Conservation (phyloP, 208 protist species). For the Leishmania gerbilli region DNA sequence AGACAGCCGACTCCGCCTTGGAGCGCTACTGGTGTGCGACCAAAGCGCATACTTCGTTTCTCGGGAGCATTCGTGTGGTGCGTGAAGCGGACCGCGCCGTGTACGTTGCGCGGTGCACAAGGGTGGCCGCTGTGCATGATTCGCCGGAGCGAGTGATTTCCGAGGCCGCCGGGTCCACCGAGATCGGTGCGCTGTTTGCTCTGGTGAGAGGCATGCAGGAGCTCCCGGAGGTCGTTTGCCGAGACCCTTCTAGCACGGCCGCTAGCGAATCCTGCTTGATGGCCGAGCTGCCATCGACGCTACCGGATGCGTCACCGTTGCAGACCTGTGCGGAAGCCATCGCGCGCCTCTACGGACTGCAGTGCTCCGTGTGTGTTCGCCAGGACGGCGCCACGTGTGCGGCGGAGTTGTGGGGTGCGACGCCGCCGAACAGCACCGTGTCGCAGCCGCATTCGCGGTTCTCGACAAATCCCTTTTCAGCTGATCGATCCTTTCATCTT, state of each 20-base stretch:
- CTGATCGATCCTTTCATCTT: constrained; percentile 20
- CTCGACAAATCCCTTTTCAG: constrained; percentile 10
- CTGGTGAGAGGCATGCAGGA: neutral
- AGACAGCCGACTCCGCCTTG: constrained; percentile 7
- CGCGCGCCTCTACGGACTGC: constrained; percentile 32
- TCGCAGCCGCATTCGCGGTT: neutral
- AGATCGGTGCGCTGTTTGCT: constrained; percentile 20
- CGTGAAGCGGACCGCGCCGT: constrained; percentile 5
- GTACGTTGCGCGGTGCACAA: constrained; percentile 17
- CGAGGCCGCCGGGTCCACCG: constrained; percentile 12
- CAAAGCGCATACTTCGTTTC: neutral
- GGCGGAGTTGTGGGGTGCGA: constrained; percentile 30
- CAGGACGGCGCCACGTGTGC: constrained; percentile 8
- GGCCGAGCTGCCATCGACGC: neutral
- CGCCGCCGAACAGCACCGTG: constrained; percentile 14
- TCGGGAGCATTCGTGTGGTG: constrained; percentile 9
- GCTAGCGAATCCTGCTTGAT: neutral
- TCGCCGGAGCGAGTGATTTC: constrained; percentile 8
- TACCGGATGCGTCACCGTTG: constrained; percentile 26
- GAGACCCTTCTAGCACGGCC: neutral
- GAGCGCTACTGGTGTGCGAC: constrained; percentile 13
- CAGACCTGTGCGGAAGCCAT: constrained; percentile 22
- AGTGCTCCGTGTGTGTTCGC: constrained; percentile 12
- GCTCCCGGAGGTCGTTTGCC: neutral
- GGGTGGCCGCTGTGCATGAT: neutral